phyloP scores from a whole-genome alignment of 2,329 filamentous ascomycete genomes.

The Penicillium hordei region DNA sequence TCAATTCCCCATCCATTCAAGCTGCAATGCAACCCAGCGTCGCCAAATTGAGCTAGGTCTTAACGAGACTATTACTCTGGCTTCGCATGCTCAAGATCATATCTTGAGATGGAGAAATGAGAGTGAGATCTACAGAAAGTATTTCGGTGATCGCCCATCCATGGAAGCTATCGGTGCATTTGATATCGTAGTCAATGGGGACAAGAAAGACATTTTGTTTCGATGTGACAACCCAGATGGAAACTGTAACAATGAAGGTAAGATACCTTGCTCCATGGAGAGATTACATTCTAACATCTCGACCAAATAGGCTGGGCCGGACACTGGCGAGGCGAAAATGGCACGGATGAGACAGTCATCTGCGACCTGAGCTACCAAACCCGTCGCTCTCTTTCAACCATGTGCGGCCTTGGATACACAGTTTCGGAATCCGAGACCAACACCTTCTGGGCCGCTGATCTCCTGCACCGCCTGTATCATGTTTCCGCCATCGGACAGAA shows the following conservation, averaged over 20 bases:
- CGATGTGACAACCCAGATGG: conserved; percentile 67
- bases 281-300: not conserved
- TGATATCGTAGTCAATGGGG: conserved; percentile 58
- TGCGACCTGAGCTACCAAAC: conserved; percentile 62
- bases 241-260: conserved; percentile 58
- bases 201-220: conserved; percentile 60
- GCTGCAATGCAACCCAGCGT: conserved; percentile 64
- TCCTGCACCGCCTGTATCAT: conserved; percentile 67
- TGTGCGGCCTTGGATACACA: conserved; percentile 65
- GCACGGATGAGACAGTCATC: conserved; percentile 67
- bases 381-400: conserved; percentile 57
- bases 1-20: conserved; percentile 58
- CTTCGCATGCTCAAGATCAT: conserved; percentile 62
- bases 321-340: conserved; percentile 67
- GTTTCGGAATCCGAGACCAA: conserved; percentile 58
- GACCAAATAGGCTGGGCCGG: conserved; percentile 59
- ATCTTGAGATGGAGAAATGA: conserved; percentile 51
- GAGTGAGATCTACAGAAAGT: conserved; percentile 63
- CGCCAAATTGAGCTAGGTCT: conserved; percentile 58
- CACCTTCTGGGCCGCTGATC: conserved; percentile 65
- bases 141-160: conserved; percentile 63
- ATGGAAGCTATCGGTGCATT: conserved; percentile 62
- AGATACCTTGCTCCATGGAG: conserved; percentile 16
- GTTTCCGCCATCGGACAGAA: conserved; percentile 60
- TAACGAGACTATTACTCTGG: conserved; percentile 58